Base-by-base conservation (phyloP, 2,329 filamentous ascomycete genomes). In the Ceratocystis alfenasii region DNA sequence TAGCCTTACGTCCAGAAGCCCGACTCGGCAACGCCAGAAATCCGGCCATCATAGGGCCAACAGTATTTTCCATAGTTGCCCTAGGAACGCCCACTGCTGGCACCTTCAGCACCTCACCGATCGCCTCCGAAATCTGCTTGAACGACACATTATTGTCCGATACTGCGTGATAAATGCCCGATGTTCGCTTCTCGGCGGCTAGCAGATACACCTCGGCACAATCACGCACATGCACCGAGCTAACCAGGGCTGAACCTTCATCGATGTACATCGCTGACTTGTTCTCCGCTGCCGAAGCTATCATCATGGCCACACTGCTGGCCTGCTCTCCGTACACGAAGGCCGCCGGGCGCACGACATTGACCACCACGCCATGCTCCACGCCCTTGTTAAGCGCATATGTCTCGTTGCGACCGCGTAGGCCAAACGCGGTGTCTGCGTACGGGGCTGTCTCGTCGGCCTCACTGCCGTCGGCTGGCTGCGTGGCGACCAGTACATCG, bases 281-380 rank as follows among this genome's bases (percentile, higher is more conserved):
- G 28, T 69, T 69, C 57, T 71, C 65, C 12, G 69, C 72, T 7
- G 72, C 73, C 4, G 71, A 69, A 10, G 67, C 20, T 70, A 76
- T 73, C 65, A 76, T 72, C 64, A 74, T 68, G n/a, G 66, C 62
- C 28, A 78, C 71, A 30, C 74, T 74, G 65, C 73, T 75, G 8
- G 74, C 77, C 1, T 74, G 77, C 12, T 72, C 73, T 2, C 78
- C 78, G 68, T 80, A 78, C 0, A 80, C 78, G 30, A 72, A 79
- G 0, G 77, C 76, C 2, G 78, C 72, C 0, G 80, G 71, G 0
- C 78, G 73, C 4, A 80, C 70, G 6, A 71, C 68, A 20, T 69
- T 71, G 3, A 77, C 75, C 3, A 71, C 69, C 28, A 80, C 69
- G 1, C 74, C 74, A 46, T 72, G 70, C 36, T 65, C 60, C 5